Evolutionary conservation across 768 basidiomycete species (phyloP), one percentile per base, ranked within the genome.

Genomic region (Pulveroboletus sp.): DNA sequence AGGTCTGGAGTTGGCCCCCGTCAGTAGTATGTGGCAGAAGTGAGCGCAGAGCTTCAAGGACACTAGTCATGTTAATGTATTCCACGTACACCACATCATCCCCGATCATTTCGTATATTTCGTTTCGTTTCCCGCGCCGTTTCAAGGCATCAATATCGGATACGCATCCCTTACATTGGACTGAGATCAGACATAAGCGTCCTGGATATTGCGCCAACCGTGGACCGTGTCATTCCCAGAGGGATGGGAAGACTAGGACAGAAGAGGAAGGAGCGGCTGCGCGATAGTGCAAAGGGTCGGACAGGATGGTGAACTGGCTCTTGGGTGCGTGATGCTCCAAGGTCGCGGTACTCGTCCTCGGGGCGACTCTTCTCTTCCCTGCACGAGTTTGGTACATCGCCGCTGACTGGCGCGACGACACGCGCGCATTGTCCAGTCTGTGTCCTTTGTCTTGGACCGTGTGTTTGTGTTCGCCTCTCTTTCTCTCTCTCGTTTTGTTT

Each of bases 1-100:
- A 40, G 30, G 5, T 21, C 31, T n/a, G n/a, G n/a, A n/a, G n/a
- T n/a, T n/a, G n/a, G n/a, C n/a, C n/a, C n/a, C n/a, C n/a, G n/a
- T n/a, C n/a, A n/a, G 46, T 27, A 24, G 14, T 21, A 32, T 24
- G 15, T 44, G 18, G 30, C 42, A 32, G 43, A 43, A n/a, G 33
- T 21, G 28, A 24, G 28, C 36, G 27, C 21, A 13, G 39, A 28
- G 15, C n/a, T 42, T 40, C 18, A 46, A 43, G 37, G 38, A 27
- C 38, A 42, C 51, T 8, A 39, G 41, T 35, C 51, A 57, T 28
- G 49, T 48, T 52, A 52, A 63, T 67, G 61, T 65, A 64, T 57
- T 56, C 41, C 49, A 21, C 21, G 21, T 21, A 63, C 39, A 54
- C 60, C 51, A 58, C 52, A 50, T 51, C 44, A 57, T 62, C 45